phyloP scores from a whole-genome alignment of 371 early-diverging fungal species.

The Blakeslea trispora region DNA sequence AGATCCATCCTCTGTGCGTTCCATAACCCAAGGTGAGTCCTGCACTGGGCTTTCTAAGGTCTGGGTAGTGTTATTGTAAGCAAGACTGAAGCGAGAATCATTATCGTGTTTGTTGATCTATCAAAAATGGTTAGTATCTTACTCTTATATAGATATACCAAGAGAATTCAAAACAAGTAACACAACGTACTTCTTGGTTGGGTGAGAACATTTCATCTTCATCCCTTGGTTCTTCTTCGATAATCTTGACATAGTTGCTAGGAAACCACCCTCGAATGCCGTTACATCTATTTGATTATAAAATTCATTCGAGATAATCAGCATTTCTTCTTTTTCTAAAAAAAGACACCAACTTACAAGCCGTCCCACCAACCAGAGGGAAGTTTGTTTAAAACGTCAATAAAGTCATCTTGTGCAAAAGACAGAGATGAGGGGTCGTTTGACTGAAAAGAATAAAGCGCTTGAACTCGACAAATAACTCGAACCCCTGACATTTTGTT shows the following conservation, averaged over 20 bases:
- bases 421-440: slow-evolving; percentile 67
- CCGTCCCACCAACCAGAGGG: slow-evolving; percentile 93
- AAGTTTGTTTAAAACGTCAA: slow-evolving; percentile 76
- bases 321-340: too few species aligned
- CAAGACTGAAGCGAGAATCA: slow-evolving; percentile 24
- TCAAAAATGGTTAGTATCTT: too few species aligned
- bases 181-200: background rate
- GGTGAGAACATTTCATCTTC: background rate
- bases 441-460: slow-evolving; percentile 74
- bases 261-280: slow-evolving; percentile 79
- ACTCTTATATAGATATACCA: too few species aligned
- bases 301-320: too few species aligned
- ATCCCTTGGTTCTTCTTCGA: slow-evolving; percentile 26
- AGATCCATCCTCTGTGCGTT: slow-evolving; percentile 52
- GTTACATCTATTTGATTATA: slow-evolving; percentile 21
- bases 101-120: slow-evolving; percentile 6
- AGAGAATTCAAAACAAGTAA: too few species aligned
- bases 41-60: slow-evolving; percentile 4
- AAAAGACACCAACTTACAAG: slow-evolving; percentile 26
- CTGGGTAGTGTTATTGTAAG: slow-evolving; percentile 9
- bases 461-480: slow-evolving; percentile 44
- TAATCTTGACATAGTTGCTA: slow-evolving; percentile 70
- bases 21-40: slow-evolving; percentile 37
- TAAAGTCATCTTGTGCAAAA: slow-evolving; percentile 73
- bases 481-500: slow-evolving; percentile 16